These are phyloP conservation scores for Cercophora samala DNA, from an alignment of 495 filamentous ascomycete genomes.

Conservation along the genomic window DNA sequence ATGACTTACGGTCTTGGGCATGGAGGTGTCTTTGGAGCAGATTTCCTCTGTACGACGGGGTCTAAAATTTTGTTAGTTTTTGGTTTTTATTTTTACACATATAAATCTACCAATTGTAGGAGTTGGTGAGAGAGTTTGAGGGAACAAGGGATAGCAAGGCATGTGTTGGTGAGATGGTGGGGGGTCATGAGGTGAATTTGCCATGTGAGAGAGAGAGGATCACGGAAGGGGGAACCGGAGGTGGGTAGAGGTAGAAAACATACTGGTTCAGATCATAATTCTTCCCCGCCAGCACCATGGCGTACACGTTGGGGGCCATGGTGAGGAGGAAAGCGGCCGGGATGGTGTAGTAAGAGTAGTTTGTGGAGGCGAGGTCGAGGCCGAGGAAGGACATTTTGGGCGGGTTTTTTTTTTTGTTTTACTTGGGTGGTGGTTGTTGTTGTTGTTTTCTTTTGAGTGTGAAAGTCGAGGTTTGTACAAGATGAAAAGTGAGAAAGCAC, in stretches of 20 bases:
- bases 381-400: constrained; percentile 40
- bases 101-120: no score
- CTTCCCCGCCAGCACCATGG: constrained; percentile 37
- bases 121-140: no score
- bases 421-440: not conserved
- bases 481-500: no score
- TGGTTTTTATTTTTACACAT: no score
- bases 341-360: constrained; percentile 49
- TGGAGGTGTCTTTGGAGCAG: constrained; percentile 36
- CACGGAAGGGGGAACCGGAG: no score
- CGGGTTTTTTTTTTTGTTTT: not conserved
- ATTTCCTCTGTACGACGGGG: constrained; percentile 30
- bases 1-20: constrained; percentile 44
- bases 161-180: constrained; percentile 7
- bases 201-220: not conserved
- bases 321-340: constrained; percentile 45
- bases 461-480: not conserved
- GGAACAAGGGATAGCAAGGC: no score
- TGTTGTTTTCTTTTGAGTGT: no score
- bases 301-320: constrained; percentile 37
- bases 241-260: no score
- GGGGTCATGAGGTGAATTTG: not conserved
- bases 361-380: constrained; percentile 38
- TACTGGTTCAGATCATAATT: constrained; percentile 39
- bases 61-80: not conserved